Percentiles rank a stretch among this genome's conserved stretches.
These are phyloP conservation scores for Yarrowia hollandica DNA, from an alignment of 805 yeast species.

Conservation along the genomic window DNA sequence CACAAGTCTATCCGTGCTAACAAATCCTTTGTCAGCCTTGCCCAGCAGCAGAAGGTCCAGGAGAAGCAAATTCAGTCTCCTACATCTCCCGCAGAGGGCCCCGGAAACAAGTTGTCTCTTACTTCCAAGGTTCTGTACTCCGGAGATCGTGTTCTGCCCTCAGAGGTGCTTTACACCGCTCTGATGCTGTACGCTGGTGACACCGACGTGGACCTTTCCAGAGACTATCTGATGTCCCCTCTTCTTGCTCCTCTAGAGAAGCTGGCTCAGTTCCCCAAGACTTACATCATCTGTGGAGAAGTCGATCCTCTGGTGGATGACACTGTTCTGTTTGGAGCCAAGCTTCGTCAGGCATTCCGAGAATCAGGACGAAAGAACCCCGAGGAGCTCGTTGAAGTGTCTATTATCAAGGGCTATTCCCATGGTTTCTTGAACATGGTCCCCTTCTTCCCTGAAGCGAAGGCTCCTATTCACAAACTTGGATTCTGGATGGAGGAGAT, in stretches of 20 bases:
- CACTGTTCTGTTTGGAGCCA: constrained; percentile 39
- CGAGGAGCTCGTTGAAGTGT: constrained; percentile 36
- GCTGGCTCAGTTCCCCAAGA: constrained; percentile 38
- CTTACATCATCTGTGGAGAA: constrained; percentile 39
- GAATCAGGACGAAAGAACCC: constrained; percentile 30
- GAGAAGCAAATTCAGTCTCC: neutral
- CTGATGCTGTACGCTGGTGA: constrained; percentile 36
- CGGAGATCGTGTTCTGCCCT: constrained; percentile 37
- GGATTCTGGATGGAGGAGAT: constrained; percentile 36
- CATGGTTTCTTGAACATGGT: constrained; percentile 38
- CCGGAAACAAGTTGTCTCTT: constrained; percentile 35
- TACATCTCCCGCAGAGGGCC: constrained; percentile 12
- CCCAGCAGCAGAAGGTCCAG: constrained; percentile 10
- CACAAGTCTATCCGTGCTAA: neutral
- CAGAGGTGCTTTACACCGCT: constrained; percentile 37
- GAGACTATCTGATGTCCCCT: constrained; percentile 38
- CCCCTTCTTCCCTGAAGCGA: constrained; percentile 37
- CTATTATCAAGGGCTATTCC: constrained; percentile 37
- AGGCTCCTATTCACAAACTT: constrained; percentile 34
- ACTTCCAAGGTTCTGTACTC: constrained; percentile 39
- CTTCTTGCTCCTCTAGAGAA: constrained; percentile 37
- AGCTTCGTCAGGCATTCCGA: constrained; percentile 37
- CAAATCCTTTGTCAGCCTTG: constrained; percentile 11
- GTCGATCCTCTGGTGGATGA: constrained; percentile 41
- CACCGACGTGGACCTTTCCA: constrained; percentile 33